phyloP scores from a whole-genome alignment of 495 filamentous ascomycete genomes.

The Talaromyces ruber region DNA sequence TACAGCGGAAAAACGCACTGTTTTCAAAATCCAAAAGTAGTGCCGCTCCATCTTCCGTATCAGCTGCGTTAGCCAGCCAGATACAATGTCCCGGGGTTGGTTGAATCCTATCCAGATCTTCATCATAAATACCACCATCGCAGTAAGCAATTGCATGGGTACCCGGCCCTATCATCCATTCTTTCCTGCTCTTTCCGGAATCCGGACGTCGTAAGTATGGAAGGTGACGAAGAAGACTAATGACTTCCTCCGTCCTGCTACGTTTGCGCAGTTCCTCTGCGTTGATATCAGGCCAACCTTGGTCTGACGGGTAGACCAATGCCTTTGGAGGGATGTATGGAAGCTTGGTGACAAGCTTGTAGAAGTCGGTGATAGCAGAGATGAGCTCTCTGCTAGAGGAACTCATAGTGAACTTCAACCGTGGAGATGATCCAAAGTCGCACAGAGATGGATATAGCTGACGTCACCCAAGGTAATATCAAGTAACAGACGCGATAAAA shows the following conservation, averaged over 20 bases:
- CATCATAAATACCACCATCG: constrained; percentile 6
- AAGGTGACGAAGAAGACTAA: constrained; percentile 8
- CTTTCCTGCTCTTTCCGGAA: not conserved
- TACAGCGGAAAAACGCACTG: not conserved
- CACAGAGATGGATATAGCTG: not conserved
- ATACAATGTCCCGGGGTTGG: constrained; percentile 9
- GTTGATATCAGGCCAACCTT: constrained; percentile 9
- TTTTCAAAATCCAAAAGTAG: constrained; percentile 3
- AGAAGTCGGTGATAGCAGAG: not conserved
- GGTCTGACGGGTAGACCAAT: constrained; percentile 6
- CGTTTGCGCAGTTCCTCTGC: constrained; percentile 4
- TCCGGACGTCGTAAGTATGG: not conserved
- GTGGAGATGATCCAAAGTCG: not conserved
- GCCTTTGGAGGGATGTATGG: constrained; percentile 9
- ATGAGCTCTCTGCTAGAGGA: not conserved
- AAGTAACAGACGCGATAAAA: not conserved
- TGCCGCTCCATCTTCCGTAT: constrained; percentile 1
- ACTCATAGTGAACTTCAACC: not conserved
- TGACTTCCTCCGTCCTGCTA: constrained; percentile 12
- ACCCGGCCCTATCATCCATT: constrained; percentile 4
- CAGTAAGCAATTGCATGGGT: constrained; percentile 10
- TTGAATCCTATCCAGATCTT: constrained; percentile 7
- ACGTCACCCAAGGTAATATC: not conserved
- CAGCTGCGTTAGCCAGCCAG: constrained; percentile 1
- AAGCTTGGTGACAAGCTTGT: not conserved